These are phyloP conservation scores for Cyphellophora attinorum DNA, from an alignment of 2,329 filamentous ascomycete genomes.

Conservation along the genomic window DNA sequence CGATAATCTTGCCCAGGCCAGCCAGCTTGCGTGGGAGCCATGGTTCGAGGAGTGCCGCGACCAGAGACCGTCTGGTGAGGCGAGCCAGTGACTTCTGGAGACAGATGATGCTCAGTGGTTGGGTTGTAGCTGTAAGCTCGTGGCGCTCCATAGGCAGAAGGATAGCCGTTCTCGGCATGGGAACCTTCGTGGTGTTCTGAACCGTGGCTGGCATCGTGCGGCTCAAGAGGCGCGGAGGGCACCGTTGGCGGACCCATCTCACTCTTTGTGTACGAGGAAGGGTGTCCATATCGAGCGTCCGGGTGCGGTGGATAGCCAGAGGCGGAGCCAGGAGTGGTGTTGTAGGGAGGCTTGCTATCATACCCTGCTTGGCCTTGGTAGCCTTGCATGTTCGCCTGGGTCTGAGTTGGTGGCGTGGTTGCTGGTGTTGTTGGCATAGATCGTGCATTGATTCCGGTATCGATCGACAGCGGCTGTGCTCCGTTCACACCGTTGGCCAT, in stretches of 20 bases:
- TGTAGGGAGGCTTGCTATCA: slow-evolving; percentile 74
- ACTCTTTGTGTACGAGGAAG: slow-evolving; percentile 61
- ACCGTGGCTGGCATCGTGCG: slow-evolving; percentile 47
- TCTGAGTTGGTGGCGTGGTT: slow-evolving; percentile 73
- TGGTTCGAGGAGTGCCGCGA: slow-evolving; percentile 74
- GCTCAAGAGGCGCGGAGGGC: slow-evolving; percentile 48
- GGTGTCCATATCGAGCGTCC: slow-evolving; percentile 55
- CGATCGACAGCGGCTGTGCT: slow-evolving; percentile 67
- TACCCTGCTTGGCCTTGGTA: slow-evolving; percentile 67
- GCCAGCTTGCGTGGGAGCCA: slow-evolving; percentile 60
- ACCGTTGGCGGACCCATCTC: slow-evolving; percentile 78
- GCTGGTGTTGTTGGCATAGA: slow-evolving; percentile 88
- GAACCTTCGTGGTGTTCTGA: slow-evolving; percentile 58
- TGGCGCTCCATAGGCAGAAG: slow-evolving; percentile 66
- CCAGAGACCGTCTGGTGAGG: slow-evolving; percentile 73
- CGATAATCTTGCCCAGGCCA: slow-evolving; percentile 60
- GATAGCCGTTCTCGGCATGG: slow-evolving; percentile 68
- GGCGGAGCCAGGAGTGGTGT: slow-evolving; percentile 55
- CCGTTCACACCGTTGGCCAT: slow-evolving; percentile 53
- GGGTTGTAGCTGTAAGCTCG: slow-evolving; percentile 68
- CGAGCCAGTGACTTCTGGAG: slow-evolving; percentile 74
- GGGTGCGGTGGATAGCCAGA: slow-evolving; percentile 60
- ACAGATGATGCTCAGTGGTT: slow-evolving; percentile 67
- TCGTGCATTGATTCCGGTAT: slow-evolving; percentile 66
- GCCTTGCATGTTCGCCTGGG: slow-evolving; percentile 66